phyloP scores from a whole-genome alignment of 1,139 yeast species.

The Taiozyma sp. region DNA sequence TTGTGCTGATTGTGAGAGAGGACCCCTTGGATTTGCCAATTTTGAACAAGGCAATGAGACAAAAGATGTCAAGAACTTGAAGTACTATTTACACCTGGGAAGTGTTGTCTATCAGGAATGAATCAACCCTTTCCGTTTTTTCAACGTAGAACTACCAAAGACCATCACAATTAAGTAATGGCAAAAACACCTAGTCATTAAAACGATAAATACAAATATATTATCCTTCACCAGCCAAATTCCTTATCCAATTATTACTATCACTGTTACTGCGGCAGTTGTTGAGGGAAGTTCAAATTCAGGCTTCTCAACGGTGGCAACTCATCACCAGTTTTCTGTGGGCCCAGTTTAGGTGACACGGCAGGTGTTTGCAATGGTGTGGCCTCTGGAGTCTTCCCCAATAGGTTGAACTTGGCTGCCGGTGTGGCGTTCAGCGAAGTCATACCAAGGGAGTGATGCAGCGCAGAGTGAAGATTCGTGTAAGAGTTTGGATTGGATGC shows the following conservation, averaged over 20 bases:
- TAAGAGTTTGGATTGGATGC: conserved; percentile 28
- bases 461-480: conserved; percentile 33
- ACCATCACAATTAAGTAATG: not conserved
- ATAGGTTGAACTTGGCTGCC: conserved; percentile 21
- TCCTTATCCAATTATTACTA: not conserved
- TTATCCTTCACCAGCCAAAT: not conserved
- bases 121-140: not conserved
- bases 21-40: conserved; percentile 69
- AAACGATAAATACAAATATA: not conserved
- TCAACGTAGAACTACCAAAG: not conserved
- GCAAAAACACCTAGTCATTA: not conserved
- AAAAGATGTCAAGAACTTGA: conserved; percentile 34
- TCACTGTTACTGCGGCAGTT: not conserved
- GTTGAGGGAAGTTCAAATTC: conserved; percentile 40
- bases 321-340: conserved; percentile 24
- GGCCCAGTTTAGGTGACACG: conserved; percentile 44
- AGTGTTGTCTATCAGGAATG: conserved; percentile 34
- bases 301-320: conserved; percentile 47
- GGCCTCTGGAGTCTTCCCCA: conserved; percentile 42
- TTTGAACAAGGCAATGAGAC: conserved; percentile 27
- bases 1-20: conserved; percentile 72
- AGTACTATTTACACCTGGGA: conserved; percentile 38
- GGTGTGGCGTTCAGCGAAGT: conserved; percentile 13
- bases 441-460: conserved; percentile 18
- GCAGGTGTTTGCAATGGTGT: conserved; percentile 58